Base-by-base conservation (phyloP, 2,329 filamentous ascomycete genomes). In the Bipolaris cookei region DNA sequence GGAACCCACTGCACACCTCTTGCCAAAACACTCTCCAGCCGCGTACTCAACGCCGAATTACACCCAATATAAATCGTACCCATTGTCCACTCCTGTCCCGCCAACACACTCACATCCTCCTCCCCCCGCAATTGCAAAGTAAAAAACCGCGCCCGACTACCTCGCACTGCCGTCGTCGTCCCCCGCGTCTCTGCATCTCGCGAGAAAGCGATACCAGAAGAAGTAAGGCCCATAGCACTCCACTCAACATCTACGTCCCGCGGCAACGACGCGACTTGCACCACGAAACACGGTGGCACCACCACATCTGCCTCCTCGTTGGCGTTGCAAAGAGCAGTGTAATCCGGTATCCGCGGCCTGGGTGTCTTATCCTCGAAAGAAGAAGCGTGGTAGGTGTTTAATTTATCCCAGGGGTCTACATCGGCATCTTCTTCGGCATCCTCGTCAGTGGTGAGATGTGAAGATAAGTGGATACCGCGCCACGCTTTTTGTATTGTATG, bases 181-280 rank as follows among this genome's bases (percentile, higher is more conserved):
- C 35, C 5, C 18, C 35, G 23, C 4, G 4, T 10, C 14, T 52
- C 34, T 6, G 38, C 13, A 16, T 43, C 10, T 3, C 23, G 41
- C 6, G 23, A 13, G 18, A 35, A 43, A 2, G 35, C 18, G 41
- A 63, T 45, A 1, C 5, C 1, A n/a, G 14, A 3, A 4, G 21
- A 11, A 0, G 64, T 55, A 6, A 90, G 75, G 0, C 91, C 90
- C 3, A 86, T 71, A 55, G 89, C 88, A 65, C 91, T 89, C 93
- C 94, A 99, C 79, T 99, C 95, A 10, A 97, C 86, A 35, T 82
- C 82, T 25, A 89, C 89, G 14, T 80, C 81, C 18, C 91, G 85
- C 1, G 95, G 95, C 11, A 99, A 81, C 63, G 88, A 85, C 41
- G 88, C 83, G 1, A 97, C 90, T 69, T 95, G 87, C 1, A 87